Percentiles rank a stretch among this genome's conserved stretches.
Evolutionary conservation across 1,284 basidiomycete genomes (phyloP).

Genomic region (Apiotrichum sp.): DNA sequence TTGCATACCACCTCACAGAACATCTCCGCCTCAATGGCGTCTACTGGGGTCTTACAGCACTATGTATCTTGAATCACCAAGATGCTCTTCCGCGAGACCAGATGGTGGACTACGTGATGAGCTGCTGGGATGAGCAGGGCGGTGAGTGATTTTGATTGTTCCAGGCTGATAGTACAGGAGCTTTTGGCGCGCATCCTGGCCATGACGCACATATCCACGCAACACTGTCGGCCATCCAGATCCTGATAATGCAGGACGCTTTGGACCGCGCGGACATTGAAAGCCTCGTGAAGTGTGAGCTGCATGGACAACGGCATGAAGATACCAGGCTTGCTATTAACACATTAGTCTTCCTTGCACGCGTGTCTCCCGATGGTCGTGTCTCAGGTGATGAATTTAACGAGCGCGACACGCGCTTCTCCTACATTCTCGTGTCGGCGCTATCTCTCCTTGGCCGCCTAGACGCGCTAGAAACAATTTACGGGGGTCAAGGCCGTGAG

Average conservation of each 20-base stretch:
- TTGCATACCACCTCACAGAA: slow-evolving; percentile 87
- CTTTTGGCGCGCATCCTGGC: slow-evolving; percentile 82
- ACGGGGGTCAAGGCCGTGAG: slow-evolving; percentile 53
- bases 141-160: slow-evolving; percentile 52
- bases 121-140: slow-evolving; percentile 84
- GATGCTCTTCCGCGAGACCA: slow-evolving; percentile 74
- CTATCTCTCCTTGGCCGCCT: slow-evolving; percentile 75
- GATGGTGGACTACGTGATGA: slow-evolving; percentile 83
- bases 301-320: not conserved
- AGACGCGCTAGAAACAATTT: slow-evolving; percentile 48
- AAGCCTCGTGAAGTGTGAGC: slow-evolving; percentile 68
- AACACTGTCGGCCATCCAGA: slow-evolving; percentile 87
- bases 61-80: slow-evolving; percentile 69
- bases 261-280: slow-evolving; percentile 62
- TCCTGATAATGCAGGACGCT: slow-evolving; percentile 78
- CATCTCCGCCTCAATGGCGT: slow-evolving; percentile 94
- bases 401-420: slow-evolving; percentile 87
- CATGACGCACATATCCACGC: slow-evolving; percentile 88
- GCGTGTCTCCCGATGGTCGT: slow-evolving; percentile 73
- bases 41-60: slow-evolving; percentile 91
- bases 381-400: slow-evolving; percentile 88
- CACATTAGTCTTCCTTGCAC: slow-evolving; percentile 64
- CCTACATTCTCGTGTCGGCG: slow-evolving; percentile 75
- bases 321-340: not conserved
- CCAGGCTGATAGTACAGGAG: slow-evolving; percentile 55